Evolutionary conservation across 2,329 filamentous ascomycete species (phyloP), one percentile per base, ranked within the genome.

Genomic region (Saccharata proteae): DNA sequence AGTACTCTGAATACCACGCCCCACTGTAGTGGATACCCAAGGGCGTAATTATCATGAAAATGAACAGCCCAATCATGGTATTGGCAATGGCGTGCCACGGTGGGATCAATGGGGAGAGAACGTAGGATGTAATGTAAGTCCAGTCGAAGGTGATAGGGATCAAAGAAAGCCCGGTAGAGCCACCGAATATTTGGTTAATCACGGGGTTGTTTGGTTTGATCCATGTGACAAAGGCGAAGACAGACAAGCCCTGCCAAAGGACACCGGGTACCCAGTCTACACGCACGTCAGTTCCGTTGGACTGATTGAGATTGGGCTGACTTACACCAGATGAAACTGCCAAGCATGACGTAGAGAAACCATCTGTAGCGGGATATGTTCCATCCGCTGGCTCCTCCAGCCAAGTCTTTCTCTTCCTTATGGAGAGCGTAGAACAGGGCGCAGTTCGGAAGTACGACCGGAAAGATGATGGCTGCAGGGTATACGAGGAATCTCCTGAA

Each of bases 51-150:
- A 35, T 24, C 18, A 30, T 24, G 28, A 35, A 35, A 4, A 57
- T 56, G 12, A 63, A 45, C 7, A 64, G 45, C 51, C 55, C 61
- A 41, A 57, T 31, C 5, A 35, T 14, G 2, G 33, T 35, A 46
- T 84, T 84, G 35, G 73, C 76, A 40, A 82, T 82, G 6, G 77
- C 78, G 9, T 41, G 39, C 36, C 38, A 43, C 8, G 44, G 42
- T 3, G 41, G 40, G 26, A 45, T 37, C 32, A 46, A 31, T 2
- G 43, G 43, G 1, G 33, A 35, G 8, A 22, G 28, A 12, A 35
- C 31, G 18, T 35, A 35, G 3, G 33, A 21, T 5, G 44, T 41
- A 21, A 56, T 54, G 47, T 52, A 59, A 4, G 40, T 46, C 47
- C 47, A 49, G 27, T 49, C 47, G 16, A 49, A 42, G 5, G 46